Base-by-base conservation (phyloP, 805 yeast genomes). In the Metschnikowia borealis region DNA sequence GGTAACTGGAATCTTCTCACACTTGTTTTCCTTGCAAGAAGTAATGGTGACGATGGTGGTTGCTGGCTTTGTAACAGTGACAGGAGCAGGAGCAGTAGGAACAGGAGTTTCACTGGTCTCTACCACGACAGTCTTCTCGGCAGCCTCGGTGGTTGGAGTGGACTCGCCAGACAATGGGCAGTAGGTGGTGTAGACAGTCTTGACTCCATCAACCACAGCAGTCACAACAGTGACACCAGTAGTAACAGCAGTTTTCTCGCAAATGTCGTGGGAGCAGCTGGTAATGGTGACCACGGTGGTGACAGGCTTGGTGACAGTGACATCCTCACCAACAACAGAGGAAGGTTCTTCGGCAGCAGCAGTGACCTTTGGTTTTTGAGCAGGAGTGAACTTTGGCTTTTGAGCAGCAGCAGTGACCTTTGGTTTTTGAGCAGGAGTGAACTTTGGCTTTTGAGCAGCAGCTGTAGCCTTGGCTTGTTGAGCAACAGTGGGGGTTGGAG, bases 21-120 rank as follows among this genome's bases (percentile, higher is more conserved):
- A 67, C 52, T 56, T 57, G 60, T 63, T 47, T 48, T 69, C 68
- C 23, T 65, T 49, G 58, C 77, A 72, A n/a, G 71, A 65, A 48
- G 75, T 71, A 56, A 70, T 62, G 49, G 77, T 71, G 40, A 67
- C 68, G 38, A 63, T 62, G 13, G 58, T 49, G 38, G 56, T 50
- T 18, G 38, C 15, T 10, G 26, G 18, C 10, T 42, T 42, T 41
- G 42, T 23, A 5, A 29, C 36, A 10, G 50, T 20, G n/a, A 34
- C 18, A 13, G 47, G 18, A 13, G 47, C 10, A 13, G 49, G 7
- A 35, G 45, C 37, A 26, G 38, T 32, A 31, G 18, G 21, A 33
- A 8, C 29, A 26, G 21, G 39, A 37, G 39, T 21, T 36, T 36
- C 21, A 5, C 23, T 36, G 14, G 23, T 20, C 3, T 11, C 18